Evolutionary conservation across 805 yeast genomes (phyloP).

Genomic region (Metschnikowia picachoensis): DNA sequence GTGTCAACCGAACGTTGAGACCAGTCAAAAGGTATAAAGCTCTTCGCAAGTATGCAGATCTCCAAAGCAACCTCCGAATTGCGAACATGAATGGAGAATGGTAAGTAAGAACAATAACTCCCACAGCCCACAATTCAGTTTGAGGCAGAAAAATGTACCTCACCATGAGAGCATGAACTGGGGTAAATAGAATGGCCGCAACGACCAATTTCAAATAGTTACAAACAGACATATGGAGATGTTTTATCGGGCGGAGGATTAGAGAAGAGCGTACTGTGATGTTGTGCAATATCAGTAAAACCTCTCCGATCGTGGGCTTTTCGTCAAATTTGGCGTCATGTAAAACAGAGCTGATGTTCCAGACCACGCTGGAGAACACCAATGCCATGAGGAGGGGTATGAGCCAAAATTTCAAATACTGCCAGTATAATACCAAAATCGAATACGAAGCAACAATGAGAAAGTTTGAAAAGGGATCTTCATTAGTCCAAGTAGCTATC

Average conservation of each 20-base stretch:
- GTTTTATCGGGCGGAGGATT: conserved; percentile 37
- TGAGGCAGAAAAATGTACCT: conserved; percentile 30
- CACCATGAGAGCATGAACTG: conserved; percentile 39
- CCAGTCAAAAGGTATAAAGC: conserved; percentile 42
- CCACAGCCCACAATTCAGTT: conserved; percentile 33
- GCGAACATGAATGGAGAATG: conserved; percentile 49
- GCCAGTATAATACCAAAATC: conserved; percentile 42
- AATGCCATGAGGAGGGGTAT: conserved; percentile 39
- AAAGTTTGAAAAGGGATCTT: conserved; percentile 45
- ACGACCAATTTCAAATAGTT: conserved; percentile 30
- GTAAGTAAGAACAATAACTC: conserved; percentile 38
- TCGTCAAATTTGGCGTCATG: conserved; percentile 42
- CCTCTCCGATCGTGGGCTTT: conserved; percentile 52
- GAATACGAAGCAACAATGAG: conserved; percentile 37
- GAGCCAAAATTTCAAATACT: conserved; percentile 26
- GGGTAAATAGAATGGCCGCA: conserved; percentile 37
- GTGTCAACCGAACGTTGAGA: conserved; percentile 20
- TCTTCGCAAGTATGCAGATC: conserved; percentile 42
- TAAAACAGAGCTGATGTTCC: conserved; percentile 42
- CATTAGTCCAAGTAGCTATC: conserved; percentile 53
- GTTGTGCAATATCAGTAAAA: conserved; percentile 45
- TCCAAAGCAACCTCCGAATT: conserved; percentile 45
- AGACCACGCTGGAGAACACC: conserved; percentile 38
- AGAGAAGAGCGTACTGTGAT: conserved; percentile 41
- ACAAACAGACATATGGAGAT: conserved; percentile 21